Evolutionary conservation across 2,329 filamentous ascomycete species (phyloP).

Genomic region (Nigrospora sphaerica): DNA sequence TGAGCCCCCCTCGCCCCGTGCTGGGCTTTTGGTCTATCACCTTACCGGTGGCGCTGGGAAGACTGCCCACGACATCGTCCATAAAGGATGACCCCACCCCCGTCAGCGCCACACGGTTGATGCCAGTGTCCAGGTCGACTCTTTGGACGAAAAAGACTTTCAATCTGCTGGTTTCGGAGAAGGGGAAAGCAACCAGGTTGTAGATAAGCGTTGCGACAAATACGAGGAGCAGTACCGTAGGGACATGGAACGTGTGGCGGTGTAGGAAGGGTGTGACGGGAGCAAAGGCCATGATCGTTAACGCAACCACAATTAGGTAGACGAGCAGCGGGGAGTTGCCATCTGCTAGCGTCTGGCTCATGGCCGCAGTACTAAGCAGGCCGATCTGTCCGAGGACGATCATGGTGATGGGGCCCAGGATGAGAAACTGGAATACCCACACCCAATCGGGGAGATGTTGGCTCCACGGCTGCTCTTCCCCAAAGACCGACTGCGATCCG

Average conservation of each 20-base stretch:
- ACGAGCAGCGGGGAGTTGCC: conserved; percentile 66
- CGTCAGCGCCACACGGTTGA: conserved; percentile 10
- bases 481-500: neutral
- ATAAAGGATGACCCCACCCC: conserved; percentile 1
- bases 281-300: conserved; percentile 65
- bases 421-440: conserved; percentile 80
- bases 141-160: conserved; percentile 85
- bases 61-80: neutral
- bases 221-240: conserved; percentile 66
- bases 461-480: conserved; percentile 79
- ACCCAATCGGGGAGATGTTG: conserved; percentile 70
- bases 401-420: conserved; percentile 71
- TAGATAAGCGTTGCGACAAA: conserved; percentile 74
- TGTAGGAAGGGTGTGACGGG: conserved; percentile 82
- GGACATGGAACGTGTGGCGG: conserved; percentile 75
- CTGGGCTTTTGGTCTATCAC: neutral
- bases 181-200: conserved; percentile 82
- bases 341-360: conserved; percentile 78
- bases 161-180: conserved; percentile 69
- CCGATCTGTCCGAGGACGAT: conserved; percentile 72
- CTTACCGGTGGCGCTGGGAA: neutral
- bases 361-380: conserved; percentile 62
- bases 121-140: conserved; percentile 67
- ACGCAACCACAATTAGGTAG: conserved; percentile 61
- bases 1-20: neutral